phyloP scores from a whole-genome alignment of 257 asterid genomes.

The Mentha longifolia region DNA sequence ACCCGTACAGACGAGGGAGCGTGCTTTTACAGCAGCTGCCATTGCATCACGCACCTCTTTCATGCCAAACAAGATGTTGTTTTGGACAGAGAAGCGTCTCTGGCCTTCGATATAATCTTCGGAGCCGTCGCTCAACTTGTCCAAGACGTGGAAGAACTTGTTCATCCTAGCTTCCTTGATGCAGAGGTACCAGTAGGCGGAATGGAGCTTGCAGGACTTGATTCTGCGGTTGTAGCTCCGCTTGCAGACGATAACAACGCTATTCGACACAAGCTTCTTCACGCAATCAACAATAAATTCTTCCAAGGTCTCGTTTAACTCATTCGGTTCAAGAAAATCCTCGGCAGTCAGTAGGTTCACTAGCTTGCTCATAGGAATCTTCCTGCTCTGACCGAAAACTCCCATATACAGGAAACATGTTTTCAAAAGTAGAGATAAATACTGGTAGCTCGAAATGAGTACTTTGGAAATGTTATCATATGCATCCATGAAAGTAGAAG shows the following conservation, averaged over 20 bases:
- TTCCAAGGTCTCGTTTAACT: background rate
- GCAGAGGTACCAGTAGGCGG: conserved; percentile 1
- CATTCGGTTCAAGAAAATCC: conserved; percentile 10
- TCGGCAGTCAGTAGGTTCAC: conserved; percentile 14
- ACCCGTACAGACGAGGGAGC: background rate
- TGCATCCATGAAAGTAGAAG: background rate
- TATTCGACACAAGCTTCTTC: background rate
- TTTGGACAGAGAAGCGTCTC: background rate
- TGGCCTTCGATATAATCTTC: background rate
- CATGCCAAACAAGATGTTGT: background rate
- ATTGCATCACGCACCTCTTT: background rate
- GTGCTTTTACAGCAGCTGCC: background rate
- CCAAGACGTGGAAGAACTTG: background rate
- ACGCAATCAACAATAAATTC: background rate
- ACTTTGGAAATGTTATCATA: background rate
- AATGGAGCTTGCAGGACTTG: background rate
- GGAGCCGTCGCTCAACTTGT: too few species aligned
- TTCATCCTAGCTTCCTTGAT: background rate
- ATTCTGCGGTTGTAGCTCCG: background rate
- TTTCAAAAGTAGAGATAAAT: conserved; percentile 7
- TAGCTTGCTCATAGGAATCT: conserved; percentile 16
- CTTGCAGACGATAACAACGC: background rate
- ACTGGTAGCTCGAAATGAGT: conserved; percentile 30
- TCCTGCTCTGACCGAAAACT: conserved; percentile 2
- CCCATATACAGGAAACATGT: too few species aligned